A percentile compares a stretch with the other conserved stretches of the same genome.
phyloP scores from a whole-genome alignment of 306 rosid genomes.

The Cicer chorassanicum region DNA sequence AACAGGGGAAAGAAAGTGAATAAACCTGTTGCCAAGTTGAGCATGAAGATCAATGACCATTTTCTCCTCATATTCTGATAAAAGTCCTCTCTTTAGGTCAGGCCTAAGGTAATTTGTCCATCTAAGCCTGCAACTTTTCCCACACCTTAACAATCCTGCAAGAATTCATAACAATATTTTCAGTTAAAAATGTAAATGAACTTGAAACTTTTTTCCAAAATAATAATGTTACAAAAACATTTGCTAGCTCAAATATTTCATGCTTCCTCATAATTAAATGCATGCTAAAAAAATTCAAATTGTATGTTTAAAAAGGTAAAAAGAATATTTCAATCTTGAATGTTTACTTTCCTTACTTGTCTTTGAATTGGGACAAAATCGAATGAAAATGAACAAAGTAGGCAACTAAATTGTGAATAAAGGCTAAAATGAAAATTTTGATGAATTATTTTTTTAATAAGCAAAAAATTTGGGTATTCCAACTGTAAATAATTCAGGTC shows the following conservation, averaged over 20 bases:
- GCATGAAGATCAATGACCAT: conserved; percentile 95
- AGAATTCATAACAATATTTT: conserved; percentile 25
- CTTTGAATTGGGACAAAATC: neutral
- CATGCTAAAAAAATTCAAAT: neutral
- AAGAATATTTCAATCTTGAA: neutral
- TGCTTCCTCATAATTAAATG: neutral
- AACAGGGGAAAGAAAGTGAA: conserved; percentile 23
- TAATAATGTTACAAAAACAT: conserved; percentile 5
- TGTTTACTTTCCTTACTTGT: neutral
- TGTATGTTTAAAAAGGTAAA: neutral
- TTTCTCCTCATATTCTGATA: conserved; percentile 83
- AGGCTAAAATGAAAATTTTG: neutral
- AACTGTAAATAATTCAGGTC: no score
- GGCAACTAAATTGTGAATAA: neutral
- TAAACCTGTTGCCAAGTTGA: conserved; percentile 90
- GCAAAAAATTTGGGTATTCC: no score
- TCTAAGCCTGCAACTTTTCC: conserved; percentile 92
- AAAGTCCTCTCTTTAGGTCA: conserved; percentile 89
- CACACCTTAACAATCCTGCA: conserved; percentile 90
- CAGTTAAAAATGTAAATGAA: conserved; percentile 26
- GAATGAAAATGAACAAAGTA: conserved; percentile 5
- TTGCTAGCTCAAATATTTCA: neutral
- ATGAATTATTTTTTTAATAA: no score
- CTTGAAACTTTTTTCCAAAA: neutral
- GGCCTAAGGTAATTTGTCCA: conserved; percentile 95